A percentile compares a stretch with the other conserved stretches of the same genome.
These are phyloP conservation scores for Fusarium camptoceras DNA, from an alignment of 2,329 filamentous ascomycete species.

Conservation along the genomic window DNA sequence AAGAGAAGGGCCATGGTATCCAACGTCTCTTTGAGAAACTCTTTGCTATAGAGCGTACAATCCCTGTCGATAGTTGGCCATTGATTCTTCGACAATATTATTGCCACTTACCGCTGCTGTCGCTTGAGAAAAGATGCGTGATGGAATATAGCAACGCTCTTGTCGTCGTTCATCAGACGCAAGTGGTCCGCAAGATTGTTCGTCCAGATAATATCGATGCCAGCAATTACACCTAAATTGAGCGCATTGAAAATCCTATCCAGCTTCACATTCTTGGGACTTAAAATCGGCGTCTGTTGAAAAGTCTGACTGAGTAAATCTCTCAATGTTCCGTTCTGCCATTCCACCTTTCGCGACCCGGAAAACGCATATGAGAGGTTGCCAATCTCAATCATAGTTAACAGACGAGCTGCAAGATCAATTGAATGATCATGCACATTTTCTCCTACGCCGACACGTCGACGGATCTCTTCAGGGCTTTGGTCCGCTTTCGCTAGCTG, in stretches of 20 bases:
- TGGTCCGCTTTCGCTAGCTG: neutral
- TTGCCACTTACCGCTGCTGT: neutral
- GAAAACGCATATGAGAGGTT: neutral
- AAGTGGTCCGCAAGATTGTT: neutral
- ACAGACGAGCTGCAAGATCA: neutral
- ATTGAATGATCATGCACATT: neutral
- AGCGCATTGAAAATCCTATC: neutral
- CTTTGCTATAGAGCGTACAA: neutral
- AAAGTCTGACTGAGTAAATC: neutral
- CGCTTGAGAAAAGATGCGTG: neutral
- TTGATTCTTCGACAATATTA: accelerated
- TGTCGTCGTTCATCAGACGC: neutral
- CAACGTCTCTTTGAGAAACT: neutral
- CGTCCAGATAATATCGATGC: neutral
- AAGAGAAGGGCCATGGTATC: neutral
- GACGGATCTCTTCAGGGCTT: neutral
- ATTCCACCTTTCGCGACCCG: neutral
- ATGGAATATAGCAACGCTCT: neutral
- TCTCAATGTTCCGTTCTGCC: neutral
- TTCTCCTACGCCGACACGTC: neutral
- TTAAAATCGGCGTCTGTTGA: neutral
- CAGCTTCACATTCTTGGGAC: neutral
- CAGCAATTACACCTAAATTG: neutral
- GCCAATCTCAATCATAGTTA: slow-evolving; percentile 1
- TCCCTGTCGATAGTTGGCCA: neutral